Evolutionary conservation across 2,329 filamentous ascomycete genomes (phyloP).

Genomic region (Thielaviopsis musarum): DNA sequence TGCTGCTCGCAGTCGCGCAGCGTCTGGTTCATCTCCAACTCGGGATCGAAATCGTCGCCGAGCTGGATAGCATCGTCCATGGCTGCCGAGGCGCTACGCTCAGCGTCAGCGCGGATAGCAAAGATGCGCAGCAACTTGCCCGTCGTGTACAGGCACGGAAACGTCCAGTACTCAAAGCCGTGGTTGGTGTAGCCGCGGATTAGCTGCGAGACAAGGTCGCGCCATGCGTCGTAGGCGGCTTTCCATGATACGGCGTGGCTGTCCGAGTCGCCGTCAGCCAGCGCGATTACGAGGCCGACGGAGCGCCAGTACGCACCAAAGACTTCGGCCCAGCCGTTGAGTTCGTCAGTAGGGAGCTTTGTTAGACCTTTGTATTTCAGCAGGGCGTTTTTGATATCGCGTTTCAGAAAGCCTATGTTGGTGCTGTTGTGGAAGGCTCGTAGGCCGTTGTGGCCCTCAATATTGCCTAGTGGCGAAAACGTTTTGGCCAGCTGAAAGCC

Average conservation of each 20-base stretch:
- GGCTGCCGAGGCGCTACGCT: slow-evolving; percentile 29
- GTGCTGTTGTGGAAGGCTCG: slow-evolving; percentile 55
- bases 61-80: slow-evolving; percentile 33
- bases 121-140: slow-evolving; percentile 77
- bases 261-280: slow-evolving; percentile 33
- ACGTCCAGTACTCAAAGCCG: slow-evolving; percentile 74
- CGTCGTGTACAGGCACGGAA: slow-evolving; percentile 75
- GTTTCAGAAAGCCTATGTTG: slow-evolving; percentile 46
- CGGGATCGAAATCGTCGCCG: slow-evolving; percentile 60
- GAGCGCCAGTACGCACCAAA: slow-evolving; percentile 76
- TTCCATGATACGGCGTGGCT: slow-evolving; percentile 35
- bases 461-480: slow-evolving; percentile 52
- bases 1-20: slow-evolving; percentile 81
- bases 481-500: slow-evolving; percentile 61
- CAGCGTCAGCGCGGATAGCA: slow-evolving; percentile 78
- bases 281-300: slow-evolving; percentile 52
- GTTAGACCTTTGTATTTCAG: slow-evolving; percentile 38
- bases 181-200: slow-evolving; percentile 65
- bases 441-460: slow-evolving; percentile 46
- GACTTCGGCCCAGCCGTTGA: slow-evolving; percentile 72
- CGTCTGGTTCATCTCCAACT: slow-evolving; percentile 62
- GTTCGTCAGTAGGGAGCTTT: slow-evolving; percentile 47
- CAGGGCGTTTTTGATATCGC: slow-evolving; percentile 58
- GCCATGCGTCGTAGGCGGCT: slow-evolving; percentile 80
- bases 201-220: slow-evolving; percentile 59